Evolutionary conservation across 2,329 filamentous ascomycete species (phyloP).

Genomic region (Alternaria brassicae): DNA sequence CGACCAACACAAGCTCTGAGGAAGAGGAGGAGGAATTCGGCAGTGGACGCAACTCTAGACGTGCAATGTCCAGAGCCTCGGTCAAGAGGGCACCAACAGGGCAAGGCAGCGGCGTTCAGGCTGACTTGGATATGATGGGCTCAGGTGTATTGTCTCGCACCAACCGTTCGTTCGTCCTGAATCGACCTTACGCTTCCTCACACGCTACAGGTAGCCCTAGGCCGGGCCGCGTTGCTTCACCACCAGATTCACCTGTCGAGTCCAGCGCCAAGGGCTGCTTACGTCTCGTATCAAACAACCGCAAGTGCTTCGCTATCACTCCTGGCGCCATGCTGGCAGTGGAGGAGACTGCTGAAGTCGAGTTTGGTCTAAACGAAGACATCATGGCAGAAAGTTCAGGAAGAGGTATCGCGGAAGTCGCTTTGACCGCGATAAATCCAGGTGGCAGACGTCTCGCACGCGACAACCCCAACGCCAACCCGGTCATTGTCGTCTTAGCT

Average conservation of each 20-base stretch:
- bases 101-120: slow-evolving; percentile 52
- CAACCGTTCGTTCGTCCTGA: slow-evolving; percentile 40
- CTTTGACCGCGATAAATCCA: slow-evolving; percentile 70
- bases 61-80: slow-evolving; percentile 51
- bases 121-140: slow-evolving; percentile 45
- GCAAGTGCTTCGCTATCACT: slow-evolving; percentile 64
- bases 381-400: slow-evolving; percentile 93
- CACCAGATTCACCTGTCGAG: slow-evolving; percentile 49
- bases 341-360: slow-evolving; percentile 87
- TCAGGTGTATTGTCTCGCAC: slow-evolving; percentile 41
- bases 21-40: slow-evolving; percentile 51
- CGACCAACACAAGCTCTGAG: slow-evolving; percentile 44
- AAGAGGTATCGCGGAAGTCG: slow-evolving; percentile 84
- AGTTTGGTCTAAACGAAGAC: slow-evolving; percentile 85
- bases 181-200: slow-evolving; percentile 47
- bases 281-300: slow-evolving; percentile 61
- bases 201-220: slow-evolving; percentile 48
- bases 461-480: slow-evolving; percentile 56
- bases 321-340: slow-evolving; percentile 89
- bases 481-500: slow-evolving; percentile 78
- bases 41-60: slow-evolving; percentile 48
- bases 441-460: slow-evolving; percentile 64
- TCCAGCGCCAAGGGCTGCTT: slow-evolving; percentile 49
- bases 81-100: slow-evolving; percentile 48
- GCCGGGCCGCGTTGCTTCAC: slow-evolving; percentile 42